Conservation (phyloP, 768 basidiomycete species). For the Pleurotus cornucopiae region DNA sequence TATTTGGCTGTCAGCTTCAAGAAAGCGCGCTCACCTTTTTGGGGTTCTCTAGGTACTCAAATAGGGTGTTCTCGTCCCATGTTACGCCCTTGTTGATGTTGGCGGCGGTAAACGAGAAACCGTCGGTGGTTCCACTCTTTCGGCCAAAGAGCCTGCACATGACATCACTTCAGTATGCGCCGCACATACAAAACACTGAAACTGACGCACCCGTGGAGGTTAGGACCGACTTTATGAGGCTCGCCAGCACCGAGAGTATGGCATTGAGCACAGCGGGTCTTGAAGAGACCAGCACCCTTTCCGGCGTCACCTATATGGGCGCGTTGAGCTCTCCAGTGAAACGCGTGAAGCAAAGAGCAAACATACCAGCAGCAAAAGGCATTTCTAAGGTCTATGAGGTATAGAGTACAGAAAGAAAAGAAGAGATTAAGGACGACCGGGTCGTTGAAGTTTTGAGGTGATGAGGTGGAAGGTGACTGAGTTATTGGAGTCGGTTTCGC, state of each 20-base stretch:
- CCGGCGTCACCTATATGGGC: constrained; percentile 62
- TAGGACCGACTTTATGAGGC: constrained; percentile 89
- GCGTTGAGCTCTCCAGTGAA: neutral
- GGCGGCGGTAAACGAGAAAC: constrained; percentile 90
- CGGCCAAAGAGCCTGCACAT: constrained; percentile 72
- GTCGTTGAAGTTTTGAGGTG: constrained; percentile 5
- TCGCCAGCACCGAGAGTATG: constrained; percentile 81
- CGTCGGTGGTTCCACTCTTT: constrained; percentile 79
- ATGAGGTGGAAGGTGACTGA: constrained; percentile 13
- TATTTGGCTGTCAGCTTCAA: neutral
- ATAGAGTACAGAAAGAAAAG: constrained; percentile 19
- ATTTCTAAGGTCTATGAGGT: constrained; percentile 23
- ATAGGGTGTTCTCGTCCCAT: constrained; percentile 87
- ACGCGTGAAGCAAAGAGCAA: neutral
- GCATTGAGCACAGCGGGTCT: constrained; percentile 93
- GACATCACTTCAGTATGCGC: neutral
- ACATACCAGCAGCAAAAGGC: constrained; percentile 38
- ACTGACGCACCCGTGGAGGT: constrained; percentile 78
- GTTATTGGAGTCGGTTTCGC: constrained; percentile 11
- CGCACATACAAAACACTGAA: neutral
- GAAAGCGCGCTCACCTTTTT: constrained; percentile 70
- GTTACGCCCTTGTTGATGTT: constrained; percentile 91
- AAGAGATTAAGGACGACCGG: constrained; percentile 14
- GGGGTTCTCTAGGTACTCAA: constrained; percentile 95
- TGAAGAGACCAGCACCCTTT: constrained; percentile 95